Evolutionary conservation across 148 eudicot genomes (phyloP), one percentile per base, ranked within the genome.

Genomic region (Nepenthes gracilis): DNA sequence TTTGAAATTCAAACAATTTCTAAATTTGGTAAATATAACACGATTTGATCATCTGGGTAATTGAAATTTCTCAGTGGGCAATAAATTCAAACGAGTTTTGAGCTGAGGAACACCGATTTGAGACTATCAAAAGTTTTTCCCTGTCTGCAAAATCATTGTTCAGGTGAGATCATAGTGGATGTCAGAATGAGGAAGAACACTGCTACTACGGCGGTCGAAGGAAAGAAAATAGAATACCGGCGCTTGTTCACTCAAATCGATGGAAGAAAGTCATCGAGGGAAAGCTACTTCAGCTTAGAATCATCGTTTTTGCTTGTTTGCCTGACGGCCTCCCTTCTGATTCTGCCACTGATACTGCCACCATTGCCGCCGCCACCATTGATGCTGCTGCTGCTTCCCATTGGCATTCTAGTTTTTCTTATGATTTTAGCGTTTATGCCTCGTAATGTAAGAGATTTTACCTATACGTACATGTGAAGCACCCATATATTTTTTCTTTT

Each of bases 341-440:
- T 91, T 1, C 73, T 91, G 37, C 97, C 97, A 1, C 54, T 91
- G 54, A 70, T 91, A 56, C 82, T 91, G 1, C 97, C 97, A 7
- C 89, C 97, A 43, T 67, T 91, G 75, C 97, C 97, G 1, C 97
- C 97, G 0, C 97, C 97, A 0, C 97, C 97, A 0, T 83, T 77
- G 11, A 59, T 87, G 93, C 77, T 91, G 72, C 79, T 91, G 13
- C 34, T 91, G 68, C 73, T 91, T 15, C 97, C 97, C 2, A 81
- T 91, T 11, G 83, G 75, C 67, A 85, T 91, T 2, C 71, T 85
- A 54, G 87, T 59, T 0, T 38, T 91, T 35, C 89, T 91, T 34
- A 64, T 85, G 80, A 62, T 81, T 59, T 64, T 91, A 69, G 97
- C 96, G 43, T 87, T 87, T 57, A 80, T 80, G 96, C 92, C 97